Conservation (phyloP, 306 rosid genomes). For the Cucumis melo region DNA sequence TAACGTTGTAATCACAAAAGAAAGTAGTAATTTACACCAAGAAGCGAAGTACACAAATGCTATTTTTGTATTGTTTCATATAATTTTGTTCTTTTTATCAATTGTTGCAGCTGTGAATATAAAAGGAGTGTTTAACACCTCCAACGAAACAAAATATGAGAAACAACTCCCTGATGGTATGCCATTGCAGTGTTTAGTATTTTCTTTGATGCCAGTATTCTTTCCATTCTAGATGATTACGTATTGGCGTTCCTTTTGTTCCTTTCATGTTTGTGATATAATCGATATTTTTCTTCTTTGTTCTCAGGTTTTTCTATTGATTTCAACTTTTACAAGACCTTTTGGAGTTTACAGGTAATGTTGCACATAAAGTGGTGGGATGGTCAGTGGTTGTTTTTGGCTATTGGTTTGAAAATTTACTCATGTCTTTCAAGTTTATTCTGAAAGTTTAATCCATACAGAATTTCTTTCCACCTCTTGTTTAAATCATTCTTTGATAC, state of each 20-base stretch:
- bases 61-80: conserved; percentile 5
- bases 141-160: conserved; percentile 90
- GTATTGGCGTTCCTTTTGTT: background rate
- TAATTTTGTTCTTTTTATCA: conserved; percentile 11
- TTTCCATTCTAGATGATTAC: background rate
- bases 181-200: conserved; percentile 7
- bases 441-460: background rate
- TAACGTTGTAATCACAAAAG: too few species aligned
- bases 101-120: conserved; percentile 71
- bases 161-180: conserved; percentile 80
- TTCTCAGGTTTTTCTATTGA: conserved; percentile 86
- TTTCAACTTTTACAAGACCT: conserved; percentile 94
- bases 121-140: conserved; percentile 96
- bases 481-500: too few species aligned
- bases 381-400: background rate
- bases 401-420: background rate
- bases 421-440: background rate
- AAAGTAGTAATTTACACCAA: too few species aligned
- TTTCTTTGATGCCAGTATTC: background rate
- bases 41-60: background rate
- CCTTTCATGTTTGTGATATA: background rate
- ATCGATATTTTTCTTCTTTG: conserved; percentile 1
- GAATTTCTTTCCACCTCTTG: background rate
- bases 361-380: conserved; percentile 11
- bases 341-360: conserved; percentile 92